A percentile compares a stretch with the other conserved stretches of the same genome.
Conservation (phyloP, 768 basidiomycete species). For the Tulasnella sp. region DNA sequence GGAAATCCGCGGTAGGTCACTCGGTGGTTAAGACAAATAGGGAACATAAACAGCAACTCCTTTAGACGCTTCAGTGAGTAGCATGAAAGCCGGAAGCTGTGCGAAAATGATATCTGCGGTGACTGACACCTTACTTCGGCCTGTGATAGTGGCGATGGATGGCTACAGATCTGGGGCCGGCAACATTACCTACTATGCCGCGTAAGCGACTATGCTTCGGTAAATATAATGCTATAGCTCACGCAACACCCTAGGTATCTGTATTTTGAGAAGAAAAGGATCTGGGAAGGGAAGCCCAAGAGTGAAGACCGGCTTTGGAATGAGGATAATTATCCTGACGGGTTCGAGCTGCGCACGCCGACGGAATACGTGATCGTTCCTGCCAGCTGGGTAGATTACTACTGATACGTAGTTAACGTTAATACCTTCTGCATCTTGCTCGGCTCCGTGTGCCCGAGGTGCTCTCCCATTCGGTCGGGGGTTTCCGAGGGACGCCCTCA, state of each 20-base stretch:
- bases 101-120: not conserved
- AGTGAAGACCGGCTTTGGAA: slow-evolving; percentile 42
- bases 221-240: not conserved
- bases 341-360: not conserved
- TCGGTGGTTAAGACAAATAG: slow-evolving; percentile 49
- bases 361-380: not conserved
- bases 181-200: slow-evolving; percentile 48
- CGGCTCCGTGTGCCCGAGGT: too few species aligned
- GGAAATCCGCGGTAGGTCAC: slow-evolving; percentile 38
- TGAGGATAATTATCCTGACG: slow-evolving; percentile 34
- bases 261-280: slow-evolving; percentile 50
- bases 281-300: slow-evolving; percentile 49
- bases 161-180: slow-evolving; percentile 44
- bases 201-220: slow-evolving; percentile 37
- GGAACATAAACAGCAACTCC: slow-evolving; percentile 48
- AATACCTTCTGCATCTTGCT: too few species aligned
- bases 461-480: not conserved
- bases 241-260: slow-evolving; percentile 40
- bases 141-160: slow-evolving; percentile 44
- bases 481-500: not conserved
- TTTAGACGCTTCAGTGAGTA: slow-evolving; percentile 47
- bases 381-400: not conserved
- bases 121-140: not conserved
- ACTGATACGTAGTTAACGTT: not conserved
- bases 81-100: not conserved